These are phyloP conservation scores for Adiantum capillusveneris DNA, from an alignment of 75 land plant genomes.

Conservation along the genomic window DNA sequence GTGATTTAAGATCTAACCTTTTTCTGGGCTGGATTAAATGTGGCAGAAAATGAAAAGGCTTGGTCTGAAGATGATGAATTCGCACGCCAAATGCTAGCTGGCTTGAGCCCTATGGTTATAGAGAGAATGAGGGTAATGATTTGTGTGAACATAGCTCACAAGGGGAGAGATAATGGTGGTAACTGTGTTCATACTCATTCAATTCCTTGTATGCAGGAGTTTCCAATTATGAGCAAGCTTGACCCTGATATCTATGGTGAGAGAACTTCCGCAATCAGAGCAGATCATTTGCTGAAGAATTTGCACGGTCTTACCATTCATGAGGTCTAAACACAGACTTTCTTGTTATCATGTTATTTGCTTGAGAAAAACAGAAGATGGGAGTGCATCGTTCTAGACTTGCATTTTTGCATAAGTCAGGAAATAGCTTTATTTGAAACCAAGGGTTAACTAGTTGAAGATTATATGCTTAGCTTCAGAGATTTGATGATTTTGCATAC, in stretches of 20 bases:
- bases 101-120: slow-evolving; percentile 38
- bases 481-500: too few species aligned
- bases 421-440: too few species aligned
- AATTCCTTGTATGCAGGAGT: slow-evolving; percentile 5
- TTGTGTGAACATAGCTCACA: not conserved
- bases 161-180: not conserved
- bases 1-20: too few species aligned
- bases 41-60: slow-evolving; percentile 26
- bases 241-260: slow-evolving; percentile 28
- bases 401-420: too few species aligned
- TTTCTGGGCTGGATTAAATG: too few species aligned
- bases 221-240: slow-evolving; percentile 17
- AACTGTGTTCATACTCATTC: too few species aligned
- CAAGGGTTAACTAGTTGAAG: too few species aligned
- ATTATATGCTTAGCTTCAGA: too few species aligned
- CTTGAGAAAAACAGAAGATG: not conserved
- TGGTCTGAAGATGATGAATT: slow-evolving; percentile 48
- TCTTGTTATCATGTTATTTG: not conserved
- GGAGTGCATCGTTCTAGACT: too few species aligned
- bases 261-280: slow-evolving; percentile 25
- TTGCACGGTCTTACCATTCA: slow-evolving; percentile 27
- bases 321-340: slow-evolving; percentile 9
- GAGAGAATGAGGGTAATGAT: slow-evolving; percentile 7
- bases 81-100: slow-evolving; percentile 40
- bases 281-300: slow-evolving; percentile 22